These are phyloP conservation scores for Fomitopsis betulina DNA, from an alignment of 1,284 basidiomycete species.

Conservation along the genomic window DNA sequence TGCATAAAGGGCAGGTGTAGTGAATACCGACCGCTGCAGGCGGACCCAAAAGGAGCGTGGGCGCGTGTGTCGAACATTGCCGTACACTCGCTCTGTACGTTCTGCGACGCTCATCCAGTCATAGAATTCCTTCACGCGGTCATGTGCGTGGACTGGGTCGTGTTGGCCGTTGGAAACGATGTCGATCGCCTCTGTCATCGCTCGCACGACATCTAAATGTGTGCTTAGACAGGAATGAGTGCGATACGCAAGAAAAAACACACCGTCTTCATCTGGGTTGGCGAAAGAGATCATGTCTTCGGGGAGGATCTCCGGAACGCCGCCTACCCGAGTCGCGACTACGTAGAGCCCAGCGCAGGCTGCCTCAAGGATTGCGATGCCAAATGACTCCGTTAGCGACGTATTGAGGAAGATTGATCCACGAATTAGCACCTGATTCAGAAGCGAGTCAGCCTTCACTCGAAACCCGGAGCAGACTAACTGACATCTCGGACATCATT, in stretches of 20 bases:
- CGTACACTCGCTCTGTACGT: constrained; percentile 84
- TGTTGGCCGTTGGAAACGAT: constrained; percentile 70
- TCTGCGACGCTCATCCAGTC: constrained; percentile 80
- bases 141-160: constrained; percentile 77
- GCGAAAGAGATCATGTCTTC: constrained; percentile 94
- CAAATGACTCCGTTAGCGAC: constrained; percentile 94
- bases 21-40: constrained; percentile 55
- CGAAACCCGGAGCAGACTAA: not conserved
- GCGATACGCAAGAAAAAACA: constrained; percentile 6
- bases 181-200: constrained; percentile 76
- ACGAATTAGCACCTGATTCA: constrained; percentile 64
- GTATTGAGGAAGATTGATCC: constrained; percentile 96
- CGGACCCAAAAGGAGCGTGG: constrained; percentile 68
- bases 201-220: constrained; percentile 75
- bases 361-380: constrained; percentile 94
- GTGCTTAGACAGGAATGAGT: too few species aligned
- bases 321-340: constrained; percentile 92
- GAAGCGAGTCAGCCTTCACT: not conserved
- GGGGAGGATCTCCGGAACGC: constrained; percentile 94
- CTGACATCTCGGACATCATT: constrained; percentile 80
- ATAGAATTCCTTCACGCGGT: constrained; percentile 80
- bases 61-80: constrained; percentile 54
- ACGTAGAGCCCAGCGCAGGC: constrained; percentile 94
- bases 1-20: not conserved
- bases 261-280: constrained; percentile 79